Conservation (phyloP, 352 stramenopile species). For the Hyphochytrium catenoides region DNA sequence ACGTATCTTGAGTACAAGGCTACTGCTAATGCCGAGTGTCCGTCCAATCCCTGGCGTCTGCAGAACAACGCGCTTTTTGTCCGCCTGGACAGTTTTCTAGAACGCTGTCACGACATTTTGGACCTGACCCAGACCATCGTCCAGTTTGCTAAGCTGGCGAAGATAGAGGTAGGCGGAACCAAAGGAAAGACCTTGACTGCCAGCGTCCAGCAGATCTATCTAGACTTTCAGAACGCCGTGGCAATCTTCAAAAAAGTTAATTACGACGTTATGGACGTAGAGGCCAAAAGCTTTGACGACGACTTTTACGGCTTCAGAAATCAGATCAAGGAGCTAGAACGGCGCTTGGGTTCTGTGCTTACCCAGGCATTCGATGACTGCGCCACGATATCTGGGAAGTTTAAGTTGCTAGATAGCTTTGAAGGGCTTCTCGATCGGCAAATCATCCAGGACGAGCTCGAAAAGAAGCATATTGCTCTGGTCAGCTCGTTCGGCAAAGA, state of each 20-base stretch:
- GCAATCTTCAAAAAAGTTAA: slow-evolving; percentile 83
- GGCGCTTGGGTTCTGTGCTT: slow-evolving; percentile 82
- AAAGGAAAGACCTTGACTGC: slow-evolving; percentile 84
- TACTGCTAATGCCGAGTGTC: slow-evolving; percentile 86
- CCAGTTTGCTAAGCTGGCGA: slow-evolving; percentile 91
- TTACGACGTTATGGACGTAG: slow-evolving; percentile 95
- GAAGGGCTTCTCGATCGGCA: slow-evolving; percentile 77
- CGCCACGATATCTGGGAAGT: slow-evolving; percentile 86
- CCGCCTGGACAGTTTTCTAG: slow-evolving; percentile 87
- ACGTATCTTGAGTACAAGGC: slow-evolving; percentile 96
- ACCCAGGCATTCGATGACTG: slow-evolving; percentile 91
- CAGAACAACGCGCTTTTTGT: slow-evolving; percentile 93
- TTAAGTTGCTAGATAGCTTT: slow-evolving; percentile 93
- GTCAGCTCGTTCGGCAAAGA: slow-evolving; percentile 88
- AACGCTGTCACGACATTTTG: slow-evolving; percentile 91
- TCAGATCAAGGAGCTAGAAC: slow-evolving; percentile 94
- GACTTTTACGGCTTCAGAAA: slow-evolving; percentile 92
- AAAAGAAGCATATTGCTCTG: slow-evolving; percentile 90
- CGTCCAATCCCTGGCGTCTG: slow-evolving; percentile 91
- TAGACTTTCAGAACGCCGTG: slow-evolving; percentile 80
- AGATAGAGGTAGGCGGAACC: slow-evolving; percentile 90
- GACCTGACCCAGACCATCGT: slow-evolving; percentile 93
- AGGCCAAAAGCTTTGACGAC: slow-evolving; percentile 85
- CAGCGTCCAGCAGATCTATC: slow-evolving; percentile 80
- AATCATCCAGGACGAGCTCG: slow-evolving; percentile 87